A percentile compares a stretch with the other conserved stretches of the same genome.
Conservation (phyloP, 768 basidiomycete genomes). For the Trametes cubensis region DNA sequence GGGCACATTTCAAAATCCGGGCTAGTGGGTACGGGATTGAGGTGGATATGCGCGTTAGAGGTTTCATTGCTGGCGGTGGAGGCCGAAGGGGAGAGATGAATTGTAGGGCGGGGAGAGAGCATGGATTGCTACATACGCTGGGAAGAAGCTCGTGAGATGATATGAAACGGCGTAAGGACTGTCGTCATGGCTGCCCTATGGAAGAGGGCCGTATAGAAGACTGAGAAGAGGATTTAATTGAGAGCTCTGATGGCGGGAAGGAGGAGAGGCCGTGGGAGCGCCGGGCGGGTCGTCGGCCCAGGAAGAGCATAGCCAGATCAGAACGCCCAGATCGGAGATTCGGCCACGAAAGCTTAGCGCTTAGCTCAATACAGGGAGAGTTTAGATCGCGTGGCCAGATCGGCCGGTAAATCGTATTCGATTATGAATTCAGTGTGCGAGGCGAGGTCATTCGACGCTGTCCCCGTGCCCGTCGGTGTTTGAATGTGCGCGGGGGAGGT, state of each 20-base stretch:
- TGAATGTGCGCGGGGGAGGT: neutral
- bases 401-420: conserved; percentile 3
- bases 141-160: neutral
- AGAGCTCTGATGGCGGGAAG: conserved; percentile 9
- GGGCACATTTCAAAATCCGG: neutral
- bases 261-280: conserved; percentile 3
- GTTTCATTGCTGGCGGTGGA: conserved; percentile 1
- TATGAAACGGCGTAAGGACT: conserved; percentile 6
- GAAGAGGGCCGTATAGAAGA: neutral
- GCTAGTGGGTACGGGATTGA: neutral
- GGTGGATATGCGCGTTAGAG: neutral
- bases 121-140: neutral
- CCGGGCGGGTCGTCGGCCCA: conserved; percentile 1
- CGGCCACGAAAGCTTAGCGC: conserved; percentile 1
- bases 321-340: conserved; percentile 22
- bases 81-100: neutral
- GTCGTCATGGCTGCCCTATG: conserved; percentile 12
- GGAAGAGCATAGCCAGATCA: conserved; percentile 18
- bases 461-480: neutral
- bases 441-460: neutral
- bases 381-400: conserved; percentile 23
- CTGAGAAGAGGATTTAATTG: neutral
- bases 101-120: neutral
- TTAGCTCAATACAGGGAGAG: neutral
- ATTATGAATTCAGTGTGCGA: neutral